Conservation (phyloP, 345 rosid species). For the Noccaea bulbosa region DNA sequence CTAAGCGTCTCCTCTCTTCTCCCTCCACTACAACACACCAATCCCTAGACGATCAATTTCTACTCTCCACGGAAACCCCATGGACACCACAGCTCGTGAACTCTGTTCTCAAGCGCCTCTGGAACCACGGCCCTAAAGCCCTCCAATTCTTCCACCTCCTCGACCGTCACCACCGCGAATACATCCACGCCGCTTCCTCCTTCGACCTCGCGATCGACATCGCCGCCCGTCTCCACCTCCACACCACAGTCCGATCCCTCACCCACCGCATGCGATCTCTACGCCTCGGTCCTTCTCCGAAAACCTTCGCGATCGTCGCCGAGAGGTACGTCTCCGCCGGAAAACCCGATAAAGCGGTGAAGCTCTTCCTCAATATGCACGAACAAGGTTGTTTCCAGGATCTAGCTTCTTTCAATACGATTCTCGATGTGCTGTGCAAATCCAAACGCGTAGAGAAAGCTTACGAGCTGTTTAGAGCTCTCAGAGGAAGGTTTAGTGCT, state of each 20-base stretch:
- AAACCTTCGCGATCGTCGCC: conserved; percentile 71
- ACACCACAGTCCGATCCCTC: conserved; percentile 53
- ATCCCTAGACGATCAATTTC: conserved; percentile 46
- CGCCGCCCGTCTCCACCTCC: conserved; percentile 74
- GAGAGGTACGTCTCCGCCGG: conserved; percentile 76
- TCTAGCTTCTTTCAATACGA: conserved; percentile 74
- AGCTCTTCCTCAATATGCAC: conserved; percentile 81
- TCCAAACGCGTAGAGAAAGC: conserved; percentile 80
- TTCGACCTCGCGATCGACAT: conserved; percentile 85
- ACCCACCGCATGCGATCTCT: conserved; percentile 71
- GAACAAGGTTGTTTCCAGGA: conserved; percentile 77
- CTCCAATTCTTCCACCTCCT: conserved; percentile 74
- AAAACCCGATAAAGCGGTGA: conserved; percentile 74
- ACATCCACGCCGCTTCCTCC: conserved; percentile 64
- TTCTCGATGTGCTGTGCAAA: conserved; percentile 81
- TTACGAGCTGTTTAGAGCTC: conserved; percentile 60
- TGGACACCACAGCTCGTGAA: conserved; percentile 78
- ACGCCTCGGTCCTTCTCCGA: conserved; percentile 67
- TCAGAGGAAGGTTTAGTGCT: conserved; percentile 66
- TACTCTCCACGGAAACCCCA: conserved; percentile 48
- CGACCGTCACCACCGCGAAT: conserved; percentile 54
- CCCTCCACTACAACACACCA: conserved; percentile 38
- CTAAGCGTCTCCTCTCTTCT: conserved; percentile 52
- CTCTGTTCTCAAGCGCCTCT: conserved; percentile 64
- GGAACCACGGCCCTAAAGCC: conserved; percentile 90